These are phyloP conservation scores for Saccharomycopsis hybrid DNA, from an alignment of 1,139 yeast species.

Conservation along the genomic window DNA sequence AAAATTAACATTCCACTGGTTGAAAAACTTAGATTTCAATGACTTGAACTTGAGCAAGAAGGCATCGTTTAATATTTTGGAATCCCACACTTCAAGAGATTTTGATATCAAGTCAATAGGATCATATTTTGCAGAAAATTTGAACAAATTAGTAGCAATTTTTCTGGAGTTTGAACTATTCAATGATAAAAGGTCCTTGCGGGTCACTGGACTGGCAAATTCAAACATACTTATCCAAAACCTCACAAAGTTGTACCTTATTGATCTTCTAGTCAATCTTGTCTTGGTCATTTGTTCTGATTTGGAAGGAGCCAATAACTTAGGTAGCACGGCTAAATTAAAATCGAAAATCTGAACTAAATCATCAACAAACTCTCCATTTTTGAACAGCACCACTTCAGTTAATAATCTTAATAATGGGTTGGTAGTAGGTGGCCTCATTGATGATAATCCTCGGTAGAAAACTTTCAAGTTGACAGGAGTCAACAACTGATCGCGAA, in stretches of 20 bases:
- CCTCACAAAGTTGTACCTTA: conserved; percentile 51
- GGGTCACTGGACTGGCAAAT: conserved; percentile 42
- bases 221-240: conserved; percentile 55
- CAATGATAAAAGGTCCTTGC: conserved; percentile 52
- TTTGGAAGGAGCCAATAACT: conserved; percentile 50
- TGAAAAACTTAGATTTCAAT: conserved; percentile 69
- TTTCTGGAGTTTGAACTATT: conserved; percentile 40
- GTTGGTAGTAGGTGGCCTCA: conserved; percentile 53
- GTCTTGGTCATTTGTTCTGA: conserved; percentile 25
- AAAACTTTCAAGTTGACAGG: conserved; percentile 49
- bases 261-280: conserved; percentile 31
- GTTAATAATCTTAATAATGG: conserved; percentile 54
- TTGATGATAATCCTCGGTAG: conserved; percentile 59
- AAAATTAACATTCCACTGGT: conserved; percentile 66
- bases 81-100: conserved; percentile 44
- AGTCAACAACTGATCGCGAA: conserved; percentile 42
- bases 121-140: conserved; percentile 51
- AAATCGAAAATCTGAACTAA: conserved; percentile 66
- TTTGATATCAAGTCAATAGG: conserved; percentile 36
- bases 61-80: conserved; percentile 50
- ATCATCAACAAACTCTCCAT: conserved; percentile 47
- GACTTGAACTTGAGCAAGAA: conserved; percentile 47
- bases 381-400: conserved; percentile 43
- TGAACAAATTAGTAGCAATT: conserved; percentile 59
- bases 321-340: conserved; percentile 53